Conservation (phyloP, 2,329 filamentous ascomycete species). For the Pezicula carpinea region DNA sequence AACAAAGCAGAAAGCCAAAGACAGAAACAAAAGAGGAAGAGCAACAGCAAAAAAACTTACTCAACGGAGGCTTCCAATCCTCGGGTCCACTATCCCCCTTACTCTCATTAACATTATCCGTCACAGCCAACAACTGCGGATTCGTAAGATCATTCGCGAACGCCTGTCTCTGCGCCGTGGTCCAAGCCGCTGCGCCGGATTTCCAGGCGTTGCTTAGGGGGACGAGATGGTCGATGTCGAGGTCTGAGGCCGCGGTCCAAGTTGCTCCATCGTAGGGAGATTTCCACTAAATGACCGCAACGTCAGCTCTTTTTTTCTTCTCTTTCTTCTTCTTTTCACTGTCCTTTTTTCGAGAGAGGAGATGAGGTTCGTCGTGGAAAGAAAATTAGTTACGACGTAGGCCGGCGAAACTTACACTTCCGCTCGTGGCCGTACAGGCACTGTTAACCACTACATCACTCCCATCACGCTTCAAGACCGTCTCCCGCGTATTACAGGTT, state of each 20-base stretch:
- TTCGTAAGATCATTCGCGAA: slow-evolving; percentile 76
- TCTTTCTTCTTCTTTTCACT: too few species aligned
- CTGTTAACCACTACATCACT: slow-evolving; percentile 52
- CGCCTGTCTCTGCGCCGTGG: slow-evolving; percentile 56
- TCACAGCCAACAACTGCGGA: slow-evolving; percentile 76
- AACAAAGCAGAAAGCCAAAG: too few species aligned
- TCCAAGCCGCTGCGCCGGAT: slow-evolving; percentile 71
- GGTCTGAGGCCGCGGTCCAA: slow-evolving; percentile 62
- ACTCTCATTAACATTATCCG: slow-evolving; percentile 66
- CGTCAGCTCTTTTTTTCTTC: background rate
- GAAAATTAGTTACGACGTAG: too few species aligned
- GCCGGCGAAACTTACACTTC: slow-evolving; percentile 39
- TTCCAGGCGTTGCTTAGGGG: slow-evolving; percentile 79
- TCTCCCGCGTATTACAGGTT: slow-evolving; percentile 68
- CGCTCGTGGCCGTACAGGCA: slow-evolving; percentile 59
- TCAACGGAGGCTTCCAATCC: slow-evolving; percentile 67
- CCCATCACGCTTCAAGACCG: slow-evolving; percentile 71
- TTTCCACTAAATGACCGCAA: slow-evolving; percentile 48
- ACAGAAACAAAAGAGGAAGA: background rate
- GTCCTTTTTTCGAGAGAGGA: too few species aligned
- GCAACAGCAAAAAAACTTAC: slow-evolving; percentile 30
- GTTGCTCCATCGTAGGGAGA: slow-evolving; percentile 70
- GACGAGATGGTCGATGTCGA: slow-evolving; percentile 83
- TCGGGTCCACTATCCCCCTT: slow-evolving; percentile 76
- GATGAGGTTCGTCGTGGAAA: background rate